Evolutionary conservation across 257 asterid genomes (phyloP), one percentile per base, ranked within the genome.

Genomic region (Paraleonurus japonicus): DNA sequence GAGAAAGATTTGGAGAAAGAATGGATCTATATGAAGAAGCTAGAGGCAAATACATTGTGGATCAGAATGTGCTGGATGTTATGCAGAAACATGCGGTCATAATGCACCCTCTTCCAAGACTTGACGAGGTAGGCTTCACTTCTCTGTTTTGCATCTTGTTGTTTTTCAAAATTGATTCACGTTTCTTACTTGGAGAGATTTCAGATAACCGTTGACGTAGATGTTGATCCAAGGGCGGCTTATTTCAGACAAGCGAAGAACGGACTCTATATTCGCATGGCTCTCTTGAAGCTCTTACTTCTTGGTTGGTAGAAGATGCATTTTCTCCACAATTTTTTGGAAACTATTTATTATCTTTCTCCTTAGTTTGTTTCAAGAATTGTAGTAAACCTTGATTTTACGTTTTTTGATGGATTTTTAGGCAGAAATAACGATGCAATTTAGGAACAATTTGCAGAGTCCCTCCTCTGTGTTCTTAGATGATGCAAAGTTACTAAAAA

Each of bases 31-130:
- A 91, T 71, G 99, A 88, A 78, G 86, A 67, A 80, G 97, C 97
- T 74, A 84, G 96, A 73, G 96, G 96, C 41, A 94, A 85, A 84
- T 91, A 92, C 85, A 89, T 91, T 6, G 89, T 94, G 41, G 80
- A 89, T 67, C 67, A 59, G 62, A 64, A 66, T 45, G 88, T 91
- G 57, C 64, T 89, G 69, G 63, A 75, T 72, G 92, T 84, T 53
- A 89, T 94, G 95, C 96, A 85, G 84, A 88, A 84, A 79, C 99
- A 94, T 54, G 96, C 99, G 5, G 93, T 94, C 8, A 86, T 89
- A 70, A 89, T 92, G 96, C 98, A 94, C 79, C 99, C 98, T 67
- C 79, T 94, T 28, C 99, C 99, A 57, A 81, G 99, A 78, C 99
- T 89, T 27, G 96, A 95, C 57, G 99, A 95, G 97, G 96, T 90